Conservation (phyloP, 1,284 basidiomycete genomes). For the Leccinum huronense region DNA sequence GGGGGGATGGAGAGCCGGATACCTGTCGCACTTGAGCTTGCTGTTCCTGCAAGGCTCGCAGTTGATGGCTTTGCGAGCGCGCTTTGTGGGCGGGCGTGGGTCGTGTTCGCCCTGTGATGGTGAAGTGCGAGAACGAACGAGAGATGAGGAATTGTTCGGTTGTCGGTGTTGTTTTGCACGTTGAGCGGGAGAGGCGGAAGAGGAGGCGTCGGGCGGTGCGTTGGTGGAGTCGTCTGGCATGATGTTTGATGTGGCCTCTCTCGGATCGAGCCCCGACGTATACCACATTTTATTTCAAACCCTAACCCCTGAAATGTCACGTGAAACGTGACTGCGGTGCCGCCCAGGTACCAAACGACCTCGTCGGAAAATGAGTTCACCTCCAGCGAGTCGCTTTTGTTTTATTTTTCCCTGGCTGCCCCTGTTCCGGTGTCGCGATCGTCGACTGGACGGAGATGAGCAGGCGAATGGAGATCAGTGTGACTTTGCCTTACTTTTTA, state of each 20-base stretch:
- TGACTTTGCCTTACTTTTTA: not conserved
- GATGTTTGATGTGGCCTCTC: constrained; percentile 24
- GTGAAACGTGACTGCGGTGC: constrained; percentile 22
- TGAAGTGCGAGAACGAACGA: constrained; percentile 49
- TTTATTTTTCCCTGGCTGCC: not conserved
- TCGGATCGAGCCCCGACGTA: constrained; percentile 31
- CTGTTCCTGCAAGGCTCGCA: constrained; percentile 80
- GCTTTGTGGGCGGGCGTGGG: constrained; percentile 64
- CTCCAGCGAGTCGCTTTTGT: not conserved
- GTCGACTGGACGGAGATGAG: constrained; percentile 11
- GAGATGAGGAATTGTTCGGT: constrained; percentile 31
- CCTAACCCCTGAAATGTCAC: constrained; percentile 26
- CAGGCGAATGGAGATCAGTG: not conserved
- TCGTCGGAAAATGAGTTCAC: constrained; percentile 3
- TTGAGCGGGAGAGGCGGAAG: constrained; percentile 36
- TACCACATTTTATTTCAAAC: constrained; percentile 28
- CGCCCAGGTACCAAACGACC: constrained; percentile 8
- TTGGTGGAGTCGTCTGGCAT: constrained; percentile 48
- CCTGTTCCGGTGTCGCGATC: not conserved
- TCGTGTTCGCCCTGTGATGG: constrained; percentile 46
- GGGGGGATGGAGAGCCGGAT: constrained; percentile 14
- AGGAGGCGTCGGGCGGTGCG: constrained; percentile 17
- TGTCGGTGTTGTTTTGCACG: constrained; percentile 41
- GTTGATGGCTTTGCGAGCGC: constrained; percentile 79
- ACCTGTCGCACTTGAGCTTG: constrained; percentile 85